Evolutionary conservation across 352 stramenopile genomes (phyloP), one percentile per base, ranked within the genome.

Genomic region (Pythium phragmitis): DNA sequence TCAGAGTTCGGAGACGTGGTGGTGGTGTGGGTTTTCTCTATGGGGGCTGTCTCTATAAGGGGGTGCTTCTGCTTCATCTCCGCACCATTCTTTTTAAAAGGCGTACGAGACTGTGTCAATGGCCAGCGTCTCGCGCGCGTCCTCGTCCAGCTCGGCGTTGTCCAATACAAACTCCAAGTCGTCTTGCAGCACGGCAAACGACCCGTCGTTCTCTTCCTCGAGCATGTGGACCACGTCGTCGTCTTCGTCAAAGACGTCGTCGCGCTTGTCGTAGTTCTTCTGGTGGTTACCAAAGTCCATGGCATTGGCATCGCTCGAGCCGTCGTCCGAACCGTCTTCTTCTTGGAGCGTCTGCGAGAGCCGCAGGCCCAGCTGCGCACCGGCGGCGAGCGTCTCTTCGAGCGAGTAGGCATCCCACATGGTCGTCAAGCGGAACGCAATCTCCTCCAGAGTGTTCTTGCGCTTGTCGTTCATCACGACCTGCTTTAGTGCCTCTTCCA

Each of bases 331-430:
- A 8, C 36, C 46, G 37, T 69, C 63, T 13, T 70, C 64, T 13
- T 70, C 64, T 12, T 74, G 57, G 13, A 57, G 55, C 3, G 65
- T 72, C 9, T 68, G 43, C 13, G 69, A 80, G 49, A 83, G 64
- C 50, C 77, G 71, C 48, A 86, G 28, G 4, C 54, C 37, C 19
- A 65, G 56, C 28, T 69, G 55, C 17, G 42, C 21, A 7, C n/a
- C 64, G 3, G 57, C 57, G 16, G 48, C 41, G 9, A 88, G 73
- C 53, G 72, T 75, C 45, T 87, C 78, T 11, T 85, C 70, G 30
- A 85, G 60, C 30, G 88, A 82, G 70, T 88, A 94, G 41, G 83
- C 64, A 12, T 84, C 76, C 85, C 85, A 94, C 85, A 94, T 92
- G 30, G 81, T 86, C 21, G 75, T 89, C 48, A 94, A 66, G 4